Base-by-base conservation (phyloP, 768 basidiomycete species). In the Russula compacta region DNA sequence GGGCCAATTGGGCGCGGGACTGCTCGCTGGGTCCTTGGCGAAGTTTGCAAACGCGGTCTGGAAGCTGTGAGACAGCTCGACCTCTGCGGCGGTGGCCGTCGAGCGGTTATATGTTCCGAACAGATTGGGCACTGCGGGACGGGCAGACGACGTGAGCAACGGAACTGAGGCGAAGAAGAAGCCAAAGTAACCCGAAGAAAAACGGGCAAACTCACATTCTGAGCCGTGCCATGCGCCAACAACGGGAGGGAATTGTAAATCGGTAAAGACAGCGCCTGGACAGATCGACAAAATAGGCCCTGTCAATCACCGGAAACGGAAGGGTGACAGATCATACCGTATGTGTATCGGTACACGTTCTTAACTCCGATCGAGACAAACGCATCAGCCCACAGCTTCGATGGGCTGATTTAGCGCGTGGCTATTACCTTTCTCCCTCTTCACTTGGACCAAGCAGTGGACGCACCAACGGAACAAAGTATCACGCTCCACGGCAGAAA, bases 51-150 rank as follows among this genome's bases (percentile, higher is more conserved):
- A 54, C 17, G 53, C 36, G 4, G 52, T 40, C 36, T 53, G 52
- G 42, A 69, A 61, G 9, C 67, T 71, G 10, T 50, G 14, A 0
- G 69, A 71, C 24, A 70, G 60, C 33, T 63, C 59, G 15, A 21
- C 64, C 49, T 71, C 68, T n/a, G 64, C 24, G 24, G 24, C 24
- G 24, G 24, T 29, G 24, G 24, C 24, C 24, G 24, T 29, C 24
- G 24, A 29, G 24, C 24, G 24, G 24, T 29, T 29, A 3, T 29
- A 29, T 29, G 24, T 29, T 29, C 24, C 24, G 24, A 29, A 29
- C 2, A 29, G 24, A 29, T 2, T 3, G 24, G 24, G 24, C 24
- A 29, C 24, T 29, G 24, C 24, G 24, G 24, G 24, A 29, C 1
- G 2, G 24, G 24, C 24, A 29, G 24, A 29, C 24, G 24, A 29